Percentiles rank a stretch among this genome's conserved stretches.
Evolutionary conservation across 306 rosid species (phyloP).

Genomic region (Pterocarpus macrocarpus): DNA sequence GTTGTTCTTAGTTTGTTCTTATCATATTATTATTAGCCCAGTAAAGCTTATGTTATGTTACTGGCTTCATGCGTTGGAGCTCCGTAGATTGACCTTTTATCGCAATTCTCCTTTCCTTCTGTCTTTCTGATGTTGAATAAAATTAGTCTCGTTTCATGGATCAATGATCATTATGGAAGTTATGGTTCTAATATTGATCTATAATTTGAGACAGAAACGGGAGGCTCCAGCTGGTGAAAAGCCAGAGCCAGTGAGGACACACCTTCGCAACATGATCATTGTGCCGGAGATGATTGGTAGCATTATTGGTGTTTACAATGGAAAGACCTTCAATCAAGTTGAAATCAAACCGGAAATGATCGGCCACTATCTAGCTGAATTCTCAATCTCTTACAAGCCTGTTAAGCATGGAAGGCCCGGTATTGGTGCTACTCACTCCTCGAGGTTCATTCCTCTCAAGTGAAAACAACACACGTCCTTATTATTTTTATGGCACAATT

Average conservation of each 20-base stretch:
- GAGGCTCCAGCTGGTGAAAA: slow-evolving; percentile 55
- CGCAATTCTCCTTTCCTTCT: background rate
- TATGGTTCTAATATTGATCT: background rate
- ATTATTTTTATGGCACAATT: background rate
- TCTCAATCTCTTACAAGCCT: slow-evolving; percentile 50
- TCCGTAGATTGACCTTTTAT: background rate
- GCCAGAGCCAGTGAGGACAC: slow-evolving; percentile 53
- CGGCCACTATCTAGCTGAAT: slow-evolving; percentile 54
- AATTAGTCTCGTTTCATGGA: background rate
- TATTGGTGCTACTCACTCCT: slow-evolving; percentile 56
- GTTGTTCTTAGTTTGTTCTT: background rate
- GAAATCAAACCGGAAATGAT: slow-evolving; percentile 57
- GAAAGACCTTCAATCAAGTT: slow-evolving; percentile 57
- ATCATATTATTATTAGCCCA: background rate
- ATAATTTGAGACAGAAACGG: slow-evolving; percentile 45
- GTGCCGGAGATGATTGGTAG: slow-evolving; percentile 50
- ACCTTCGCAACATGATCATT: slow-evolving; percentile 53
- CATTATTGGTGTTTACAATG: slow-evolving; percentile 46
- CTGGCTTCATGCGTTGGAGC: background rate
- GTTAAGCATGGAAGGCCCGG: slow-evolving; percentile 60
- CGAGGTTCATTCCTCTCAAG: slow-evolving; percentile 56
- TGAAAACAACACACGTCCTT: slow-evolving; percentile 10
- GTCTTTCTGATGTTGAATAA: background rate
- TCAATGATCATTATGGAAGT: background rate
- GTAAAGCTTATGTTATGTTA: background rate